A percentile compares a stretch with the other conserved stretches of the same genome.
These are phyloP conservation scores for Suillus discolor DNA, from an alignment of 768 basidiomycete species.

Conservation along the genomic window DNA sequence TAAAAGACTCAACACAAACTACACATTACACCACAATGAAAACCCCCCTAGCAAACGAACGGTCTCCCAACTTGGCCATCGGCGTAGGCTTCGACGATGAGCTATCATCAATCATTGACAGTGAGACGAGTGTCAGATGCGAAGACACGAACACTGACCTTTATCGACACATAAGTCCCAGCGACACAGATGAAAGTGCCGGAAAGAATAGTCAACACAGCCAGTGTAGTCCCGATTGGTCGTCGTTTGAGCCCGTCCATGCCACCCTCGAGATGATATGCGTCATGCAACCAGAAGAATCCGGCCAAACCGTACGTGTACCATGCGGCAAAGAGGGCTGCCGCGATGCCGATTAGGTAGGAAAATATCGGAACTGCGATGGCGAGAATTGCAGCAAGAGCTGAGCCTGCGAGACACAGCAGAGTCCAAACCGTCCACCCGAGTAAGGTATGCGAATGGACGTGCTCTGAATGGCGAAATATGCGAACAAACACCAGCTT, in stretches of 20 bases:
- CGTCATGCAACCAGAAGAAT: slow-evolving; percentile 56
- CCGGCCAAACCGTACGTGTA: slow-evolving; percentile 57
- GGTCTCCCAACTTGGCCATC: slow-evolving; percentile 46
- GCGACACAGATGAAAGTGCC: slow-evolving; percentile 57
- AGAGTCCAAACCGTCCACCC: slow-evolving; percentile 52
- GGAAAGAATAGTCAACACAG: slow-evolving; percentile 45
- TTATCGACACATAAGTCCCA: slow-evolving; percentile 54
- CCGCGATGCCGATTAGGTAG: slow-evolving; percentile 53
- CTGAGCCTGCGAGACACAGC: slow-evolving; percentile 39
- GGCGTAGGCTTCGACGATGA: slow-evolving; percentile 49
- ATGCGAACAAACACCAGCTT: slow-evolving; percentile 55
- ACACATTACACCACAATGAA: background rate
- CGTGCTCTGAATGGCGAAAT: slow-evolving; percentile 49
- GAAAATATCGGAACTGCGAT: slow-evolving; percentile 58
- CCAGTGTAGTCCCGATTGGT: slow-evolving; percentile 37
- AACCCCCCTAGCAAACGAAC: slow-evolving; percentile 42
- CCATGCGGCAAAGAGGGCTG: slow-evolving; percentile 58
- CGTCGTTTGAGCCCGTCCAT: slow-evolving; percentile 32
- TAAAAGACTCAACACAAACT: background rate
- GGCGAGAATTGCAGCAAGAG: slow-evolving; percentile 48
- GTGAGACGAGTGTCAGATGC: background rate
- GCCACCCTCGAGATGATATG: slow-evolving; percentile 44
- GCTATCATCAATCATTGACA: slow-evolving; percentile 27
- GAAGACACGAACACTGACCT: slow-evolving; percentile 34
- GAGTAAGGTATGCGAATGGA: slow-evolving; percentile 51